These are phyloP conservation scores for Aspergillus japonicus DNA, from an alignment of 2,329 filamentous ascomycete species.

Conservation along the genomic window DNA sequence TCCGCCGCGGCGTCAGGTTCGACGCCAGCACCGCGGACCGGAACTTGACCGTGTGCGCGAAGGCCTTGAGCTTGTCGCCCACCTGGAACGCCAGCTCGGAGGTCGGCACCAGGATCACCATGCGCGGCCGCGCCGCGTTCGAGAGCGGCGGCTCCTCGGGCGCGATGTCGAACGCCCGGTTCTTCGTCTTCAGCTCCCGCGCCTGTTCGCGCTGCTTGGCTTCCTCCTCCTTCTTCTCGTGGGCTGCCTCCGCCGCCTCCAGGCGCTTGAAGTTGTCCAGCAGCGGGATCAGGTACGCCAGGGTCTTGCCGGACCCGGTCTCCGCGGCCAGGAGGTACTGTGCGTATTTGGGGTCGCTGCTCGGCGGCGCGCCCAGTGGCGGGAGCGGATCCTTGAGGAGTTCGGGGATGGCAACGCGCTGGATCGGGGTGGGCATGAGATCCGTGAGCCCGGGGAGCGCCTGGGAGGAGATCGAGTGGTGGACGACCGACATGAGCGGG, in stretches of 20 bases:
- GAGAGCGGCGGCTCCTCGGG: slow-evolving; percentile 62
- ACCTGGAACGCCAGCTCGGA: slow-evolving; percentile 91
- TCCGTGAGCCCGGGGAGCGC: slow-evolving; percentile 73
- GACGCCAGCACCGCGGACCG: slow-evolving; percentile 81
- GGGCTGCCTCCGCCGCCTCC: slow-evolving; percentile 63
- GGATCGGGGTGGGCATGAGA: slow-evolving; percentile 80
- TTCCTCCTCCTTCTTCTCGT: slow-evolving; percentile 53
- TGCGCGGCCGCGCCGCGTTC: slow-evolving; percentile 72
- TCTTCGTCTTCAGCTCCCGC: slow-evolving; percentile 48
- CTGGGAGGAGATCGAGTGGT: slow-evolving; percentile 69
- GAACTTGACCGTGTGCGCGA: slow-evolving; percentile 85
- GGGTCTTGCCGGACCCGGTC: slow-evolving; percentile 94
- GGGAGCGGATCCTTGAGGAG: slow-evolving; percentile 60
- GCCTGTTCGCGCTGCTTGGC: slow-evolving; percentile 55
- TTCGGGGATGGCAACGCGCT: slow-evolving; percentile 82
- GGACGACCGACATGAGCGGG: slow-evolving; percentile 67
- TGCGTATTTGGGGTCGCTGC: slow-evolving; percentile 50
- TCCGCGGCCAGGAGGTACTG: slow-evolving; percentile 87
- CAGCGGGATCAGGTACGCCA: slow-evolving; percentile 84
- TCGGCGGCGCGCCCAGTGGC: slow-evolving; percentile 32
- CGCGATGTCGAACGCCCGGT: slow-evolving; percentile 62
- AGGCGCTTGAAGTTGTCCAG: slow-evolving; percentile 81
- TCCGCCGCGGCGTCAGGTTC: slow-evolving; percentile 70
- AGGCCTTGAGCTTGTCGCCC: slow-evolving; percentile 71
- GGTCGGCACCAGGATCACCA: slow-evolving; percentile 85